A percentile compares a stretch with the other conserved stretches of the same genome.
phyloP scores from a whole-genome alignment of 345 rosid genomes.

The Brassica cretica region DNA sequence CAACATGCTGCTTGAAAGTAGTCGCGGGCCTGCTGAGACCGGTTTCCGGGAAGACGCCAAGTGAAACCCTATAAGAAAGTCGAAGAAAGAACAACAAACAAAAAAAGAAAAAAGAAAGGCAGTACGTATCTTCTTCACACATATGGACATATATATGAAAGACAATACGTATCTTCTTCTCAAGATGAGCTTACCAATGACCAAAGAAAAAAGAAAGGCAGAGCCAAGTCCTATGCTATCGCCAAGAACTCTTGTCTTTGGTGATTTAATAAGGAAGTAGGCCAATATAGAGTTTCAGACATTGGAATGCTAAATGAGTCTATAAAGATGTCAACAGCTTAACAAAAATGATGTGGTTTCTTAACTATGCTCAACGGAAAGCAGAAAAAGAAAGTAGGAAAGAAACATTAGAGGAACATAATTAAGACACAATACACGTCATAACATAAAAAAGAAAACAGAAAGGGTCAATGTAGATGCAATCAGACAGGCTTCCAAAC shows the following conservation, averaged over 20 bases:
- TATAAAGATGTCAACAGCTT: neutral
- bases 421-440: neutral
- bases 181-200: conserved; percentile 53
- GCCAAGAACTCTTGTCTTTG: conserved; percentile 62
- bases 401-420: neutral
- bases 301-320: neutral
- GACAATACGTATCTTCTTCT: neutral
- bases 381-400: neutral
- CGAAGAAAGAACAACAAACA: conserved; percentile 46
- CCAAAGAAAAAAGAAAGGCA: conserved; percentile 65
- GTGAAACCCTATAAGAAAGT: conserved; percentile 38
- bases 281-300: conserved; percentile 43
- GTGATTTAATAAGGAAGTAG: conserved; percentile 61
- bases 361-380: neutral
- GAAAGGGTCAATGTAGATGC: neutral
- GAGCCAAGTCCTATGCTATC: conserved; percentile 80
- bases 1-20: conserved; percentile 36
- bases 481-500: neutral
- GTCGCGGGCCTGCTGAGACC: conserved; percentile 59
- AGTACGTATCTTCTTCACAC: too few species aligned
- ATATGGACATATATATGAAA: conserved; percentile 13
- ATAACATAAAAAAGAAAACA: neutral
- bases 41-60: conserved; percentile 63
- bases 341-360: neutral
- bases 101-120: conserved; percentile 63